These are phyloP conservation scores for Pythium oligandrum DNA, from an alignment of 352 stramenopile species.

Conservation along the genomic window DNA sequence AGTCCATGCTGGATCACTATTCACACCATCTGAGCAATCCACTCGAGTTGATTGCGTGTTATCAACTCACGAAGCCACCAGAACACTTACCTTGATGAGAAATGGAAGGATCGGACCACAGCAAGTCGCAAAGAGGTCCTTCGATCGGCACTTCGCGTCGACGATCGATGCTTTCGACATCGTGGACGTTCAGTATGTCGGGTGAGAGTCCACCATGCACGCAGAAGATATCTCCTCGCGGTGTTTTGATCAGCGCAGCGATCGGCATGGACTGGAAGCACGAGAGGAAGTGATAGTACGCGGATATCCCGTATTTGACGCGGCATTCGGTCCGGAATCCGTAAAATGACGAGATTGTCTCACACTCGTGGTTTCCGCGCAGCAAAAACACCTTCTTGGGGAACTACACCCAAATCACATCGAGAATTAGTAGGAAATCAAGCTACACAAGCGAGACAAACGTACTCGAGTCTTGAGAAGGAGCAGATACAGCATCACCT, in stretches of 20 bases:
- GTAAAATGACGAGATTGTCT: conserved; percentile 85
- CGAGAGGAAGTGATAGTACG: conserved; percentile 78
- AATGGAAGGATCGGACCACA: conserved; percentile 63
- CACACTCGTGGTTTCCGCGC: conserved; percentile 80
- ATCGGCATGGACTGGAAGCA: conserved; percentile 76
- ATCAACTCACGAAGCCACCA: no score
- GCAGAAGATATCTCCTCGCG: conserved; percentile 51
- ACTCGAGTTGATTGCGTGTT: no score
- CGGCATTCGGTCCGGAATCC: conserved; percentile 78
- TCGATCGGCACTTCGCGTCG: conserved; percentile 51
- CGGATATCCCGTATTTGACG: conserved; percentile 74
- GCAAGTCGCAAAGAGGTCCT: conserved; percentile 64
- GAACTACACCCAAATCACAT: conserved; percentile 23
- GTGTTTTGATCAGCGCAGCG: conserved; percentile 42
- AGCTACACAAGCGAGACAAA: not conserved
- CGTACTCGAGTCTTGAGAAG: conserved; percentile 43
- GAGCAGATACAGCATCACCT: conserved; percentile 78
- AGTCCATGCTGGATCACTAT: conserved; percentile 20
- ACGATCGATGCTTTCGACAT: conserved; percentile 60
- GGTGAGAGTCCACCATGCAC: conserved; percentile 73
- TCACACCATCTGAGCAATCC: conserved; percentile 3
- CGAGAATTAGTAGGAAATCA: not conserved
- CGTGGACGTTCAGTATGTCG: conserved; percentile 35
- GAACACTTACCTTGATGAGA: conserved; percentile 10
- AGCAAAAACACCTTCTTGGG: conserved; percentile 57